phyloP scores from a whole-genome alignment of 2,329 filamentous ascomycete species.

The Aureobasidium sp. region DNA sequence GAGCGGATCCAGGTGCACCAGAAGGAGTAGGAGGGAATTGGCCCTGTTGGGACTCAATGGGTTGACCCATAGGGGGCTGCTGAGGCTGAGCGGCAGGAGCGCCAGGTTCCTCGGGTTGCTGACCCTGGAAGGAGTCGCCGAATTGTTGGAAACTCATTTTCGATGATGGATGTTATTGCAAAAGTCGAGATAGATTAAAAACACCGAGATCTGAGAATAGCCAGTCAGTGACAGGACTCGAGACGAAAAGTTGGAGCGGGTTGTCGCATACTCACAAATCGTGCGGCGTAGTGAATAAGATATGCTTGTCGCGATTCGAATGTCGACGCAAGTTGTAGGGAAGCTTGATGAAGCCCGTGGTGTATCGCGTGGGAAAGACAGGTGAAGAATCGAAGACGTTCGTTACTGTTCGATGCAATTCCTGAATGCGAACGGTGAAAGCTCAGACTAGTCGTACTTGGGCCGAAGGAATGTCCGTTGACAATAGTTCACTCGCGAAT shows the following conservation, averaged over 20 bases:
- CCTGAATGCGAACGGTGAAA: conserved; percentile 5
- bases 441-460: conserved; percentile 12
- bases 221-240: background rate
- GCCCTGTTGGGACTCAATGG: conserved; percentile 43
- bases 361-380: conserved; percentile 11
- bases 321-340: conserved; percentile 7
- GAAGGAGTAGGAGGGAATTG: conserved; percentile 39
- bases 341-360: conserved; percentile 1
- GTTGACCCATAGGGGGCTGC: conserved; percentile 51
- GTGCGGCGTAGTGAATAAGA: conserved; percentile 7
- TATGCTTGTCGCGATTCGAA: conserved; percentile 15
- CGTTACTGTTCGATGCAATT: conserved; percentile 11
- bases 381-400: conserved; percentile 16
- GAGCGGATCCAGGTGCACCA: conserved; percentile 39
- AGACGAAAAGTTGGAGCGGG: background rate
- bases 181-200: conserved; percentile 4
- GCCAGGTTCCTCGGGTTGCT: conserved; percentile 48
- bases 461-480: conserved; percentile 18
- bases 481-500: conserved; percentile 18
- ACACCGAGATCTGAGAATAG: conserved; percentile 1
- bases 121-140: conserved; percentile 54
- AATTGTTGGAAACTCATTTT: conserved; percentile 62
- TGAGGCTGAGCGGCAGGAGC: conserved; percentile 45
- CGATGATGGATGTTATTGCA: conserved; percentile 15
- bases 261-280: conserved; percentile 7